Evolutionary conservation across 2,329 filamentous ascomycete species (phyloP).

Genomic region (Neofusicoccum kwambonambiense): DNA sequence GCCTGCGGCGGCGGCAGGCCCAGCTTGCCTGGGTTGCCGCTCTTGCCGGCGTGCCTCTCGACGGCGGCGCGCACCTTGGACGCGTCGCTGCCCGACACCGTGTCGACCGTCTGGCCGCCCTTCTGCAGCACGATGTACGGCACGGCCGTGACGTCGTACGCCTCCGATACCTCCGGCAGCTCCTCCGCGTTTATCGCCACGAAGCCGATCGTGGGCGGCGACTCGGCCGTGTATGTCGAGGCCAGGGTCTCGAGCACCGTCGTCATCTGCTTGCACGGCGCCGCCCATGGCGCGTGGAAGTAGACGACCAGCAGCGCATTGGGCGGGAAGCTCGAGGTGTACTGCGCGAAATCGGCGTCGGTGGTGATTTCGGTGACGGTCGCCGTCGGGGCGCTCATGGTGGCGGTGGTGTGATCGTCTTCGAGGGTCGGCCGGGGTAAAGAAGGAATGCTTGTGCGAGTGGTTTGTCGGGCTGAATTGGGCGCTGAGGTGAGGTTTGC

Average conservation of each 20-base stretch:
- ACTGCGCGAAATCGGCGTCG: slow-evolving; percentile 69
- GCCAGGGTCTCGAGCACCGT: slow-evolving; percentile 83
- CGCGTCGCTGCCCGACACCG: slow-evolving; percentile 86
- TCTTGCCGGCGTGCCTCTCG: slow-evolving; percentile 70
- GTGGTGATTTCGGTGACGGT: slow-evolving; percentile 74
- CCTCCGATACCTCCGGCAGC: slow-evolving; percentile 84
- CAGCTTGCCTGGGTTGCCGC: slow-evolving; percentile 34
- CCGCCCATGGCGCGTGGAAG: slow-evolving; percentile 96
- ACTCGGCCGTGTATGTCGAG: slow-evolving; percentile 72
- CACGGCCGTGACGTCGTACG: slow-evolving; percentile 91
- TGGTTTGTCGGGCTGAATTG: not conserved
- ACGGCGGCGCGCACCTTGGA: slow-evolving; percentile 81
- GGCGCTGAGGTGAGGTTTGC: not conserved
- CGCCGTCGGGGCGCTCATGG: slow-evolving; percentile 25
- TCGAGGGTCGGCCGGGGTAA: not conserved
- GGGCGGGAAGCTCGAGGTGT: slow-evolving; percentile 56
- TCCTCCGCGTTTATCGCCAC: slow-evolving; percentile 93
- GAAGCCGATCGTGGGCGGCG: slow-evolving; percentile 72
- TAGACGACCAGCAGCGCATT: slow-evolving; percentile 79
- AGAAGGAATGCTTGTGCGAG: not conserved
- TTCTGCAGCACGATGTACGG: slow-evolving; percentile 85
- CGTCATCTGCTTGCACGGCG: slow-evolving; percentile 91
- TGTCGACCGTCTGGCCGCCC: slow-evolving; percentile 73
- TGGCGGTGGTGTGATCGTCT: not conserved
- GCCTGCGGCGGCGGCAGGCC: slow-evolving; percentile 43